Percentiles rank a stretch among this genome's conserved stretches.
These are phyloP conservation scores for Raphidocelis subcapitata DNA, from an alignment of 139 green algal species.

Conservation along the genomic window DNA sequence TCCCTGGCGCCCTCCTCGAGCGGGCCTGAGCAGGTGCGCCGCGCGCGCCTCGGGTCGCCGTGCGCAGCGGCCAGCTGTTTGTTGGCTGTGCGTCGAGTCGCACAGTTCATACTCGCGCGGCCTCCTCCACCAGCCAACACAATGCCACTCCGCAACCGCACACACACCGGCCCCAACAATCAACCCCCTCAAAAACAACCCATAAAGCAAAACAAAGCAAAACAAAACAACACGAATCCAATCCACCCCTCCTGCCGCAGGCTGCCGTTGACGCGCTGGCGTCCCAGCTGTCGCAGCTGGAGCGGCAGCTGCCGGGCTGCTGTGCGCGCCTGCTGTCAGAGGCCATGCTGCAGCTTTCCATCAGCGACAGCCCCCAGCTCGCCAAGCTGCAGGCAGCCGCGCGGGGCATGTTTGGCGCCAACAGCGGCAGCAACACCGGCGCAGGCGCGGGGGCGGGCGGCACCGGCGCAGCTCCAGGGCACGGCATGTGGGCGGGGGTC, in stretches of 20 bases:
- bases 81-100: neutral
- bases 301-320: conserved; percentile 12
- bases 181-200: too few species aligned
- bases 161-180: neutral
- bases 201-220: neutral
- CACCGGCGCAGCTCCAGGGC: neutral
- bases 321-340: conserved; percentile 14
- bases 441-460: neutral
- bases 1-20: neutral
- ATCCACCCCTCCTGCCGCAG: neutral
- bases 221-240: neutral
- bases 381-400: conserved; percentile 12
- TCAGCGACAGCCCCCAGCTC: conserved; percentile 16
- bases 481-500: neutral
- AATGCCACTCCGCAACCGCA: too few species aligned
- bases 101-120: neutral
- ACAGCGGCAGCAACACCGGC: neutral
- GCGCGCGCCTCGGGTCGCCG: neutral
- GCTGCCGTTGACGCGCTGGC: conserved; percentile 6
- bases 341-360: conserved; percentile 22
- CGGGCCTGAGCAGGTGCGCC: neutral
- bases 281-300: conserved; percentile 8
- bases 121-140: neutral
- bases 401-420: conserved; percentile 17
- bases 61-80: neutral